These are phyloP conservation scores for Erucastrum elatum DNA, from an alignment of 345 rosid species.

Conservation along the genomic window DNA sequence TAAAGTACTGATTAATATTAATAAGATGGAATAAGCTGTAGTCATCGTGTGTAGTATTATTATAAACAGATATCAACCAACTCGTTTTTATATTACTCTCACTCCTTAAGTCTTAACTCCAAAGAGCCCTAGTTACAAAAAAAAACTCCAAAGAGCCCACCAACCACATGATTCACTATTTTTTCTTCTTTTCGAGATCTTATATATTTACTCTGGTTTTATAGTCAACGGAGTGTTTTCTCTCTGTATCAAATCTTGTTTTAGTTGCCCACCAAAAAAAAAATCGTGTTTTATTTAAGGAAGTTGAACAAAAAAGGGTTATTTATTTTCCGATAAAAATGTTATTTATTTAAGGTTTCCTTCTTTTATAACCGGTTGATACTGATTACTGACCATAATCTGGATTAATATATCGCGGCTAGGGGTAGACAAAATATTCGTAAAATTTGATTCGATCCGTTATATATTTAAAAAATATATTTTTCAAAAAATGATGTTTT, in stretches of 20 bases:
- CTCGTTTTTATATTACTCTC: not conserved
- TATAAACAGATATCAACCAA: constrained; percentile 2
- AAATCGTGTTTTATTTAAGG: too few relatives aligned
- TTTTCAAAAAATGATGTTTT: too few relatives aligned
- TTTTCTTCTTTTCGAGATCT: not conserved
- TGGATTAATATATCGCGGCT: not conserved
- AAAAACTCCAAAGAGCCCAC: not conserved
- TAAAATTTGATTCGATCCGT: too few relatives aligned
- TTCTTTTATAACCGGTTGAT: not conserved
- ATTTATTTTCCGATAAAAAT: too few relatives aligned
- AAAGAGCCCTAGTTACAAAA: not conserved
- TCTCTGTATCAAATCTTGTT: not conserved
- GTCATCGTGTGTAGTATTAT: not conserved
- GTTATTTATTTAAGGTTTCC: not conserved
- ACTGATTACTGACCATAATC: not conserved
- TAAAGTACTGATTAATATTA: not conserved
- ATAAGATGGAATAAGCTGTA: not conserved
- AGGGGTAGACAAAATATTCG: too few relatives aligned
- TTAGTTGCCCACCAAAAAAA: not conserved
- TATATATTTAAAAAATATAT: too few relatives aligned
- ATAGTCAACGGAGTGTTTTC: not conserved
- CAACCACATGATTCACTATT: not conserved
- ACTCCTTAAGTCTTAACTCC: not conserved
- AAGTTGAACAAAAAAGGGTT: too few relatives aligned
- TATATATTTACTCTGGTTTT: not conserved